Evolutionary conservation across 306 rosid genomes (phyloP), one percentile per base, ranked within the genome.

Genomic region (Citrullus colocynthis): DNA sequence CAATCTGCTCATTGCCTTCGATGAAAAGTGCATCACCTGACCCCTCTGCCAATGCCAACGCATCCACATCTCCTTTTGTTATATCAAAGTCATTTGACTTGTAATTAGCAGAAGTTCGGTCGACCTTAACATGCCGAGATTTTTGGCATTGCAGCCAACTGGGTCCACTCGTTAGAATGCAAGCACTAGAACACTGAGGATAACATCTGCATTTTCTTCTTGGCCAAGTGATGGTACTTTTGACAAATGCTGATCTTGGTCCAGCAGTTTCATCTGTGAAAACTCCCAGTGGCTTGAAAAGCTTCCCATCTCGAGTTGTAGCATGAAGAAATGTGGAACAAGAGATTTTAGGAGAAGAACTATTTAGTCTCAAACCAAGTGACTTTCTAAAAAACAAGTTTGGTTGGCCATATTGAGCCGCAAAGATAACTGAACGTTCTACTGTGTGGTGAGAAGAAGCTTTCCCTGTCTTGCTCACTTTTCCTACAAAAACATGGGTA

Each of bases 21-120:
- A 85, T 76, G 77, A 90, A 82, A 85, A 88, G 79, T 78, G 97
- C 96, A 79, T 90, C 97, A 79, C 90, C 84, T 28, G 91, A 76
- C 75, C 86, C 92, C 15, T 89, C 96, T 74, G 80, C 32, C 75
- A 91, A 81, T 76, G 89, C 78, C 85, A 86, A 56, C 3, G 87
- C 72, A 55, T 93, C 93, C 66, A 86, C 80, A 28, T 87, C 81
- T 16, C 88, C 78, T 58, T 88, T 89, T 6, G 77, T 73, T 63
- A 88, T 79, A 75, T 86, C 93, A 81, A 80, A 78, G 66, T 90
- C 98, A 61, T 91, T 96, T 5, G 96, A 85, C 89, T 90, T 91
- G 80, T 93, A 93, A 75, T 80, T 15, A 83, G 81, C 80, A 49
- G 88, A 83, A 30, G 85, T 82, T 80, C 72, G 86, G 76, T 85